Conservation (phyloP, 495 filamentous ascomycete genomes). For the Parmelia sp. region DNA sequence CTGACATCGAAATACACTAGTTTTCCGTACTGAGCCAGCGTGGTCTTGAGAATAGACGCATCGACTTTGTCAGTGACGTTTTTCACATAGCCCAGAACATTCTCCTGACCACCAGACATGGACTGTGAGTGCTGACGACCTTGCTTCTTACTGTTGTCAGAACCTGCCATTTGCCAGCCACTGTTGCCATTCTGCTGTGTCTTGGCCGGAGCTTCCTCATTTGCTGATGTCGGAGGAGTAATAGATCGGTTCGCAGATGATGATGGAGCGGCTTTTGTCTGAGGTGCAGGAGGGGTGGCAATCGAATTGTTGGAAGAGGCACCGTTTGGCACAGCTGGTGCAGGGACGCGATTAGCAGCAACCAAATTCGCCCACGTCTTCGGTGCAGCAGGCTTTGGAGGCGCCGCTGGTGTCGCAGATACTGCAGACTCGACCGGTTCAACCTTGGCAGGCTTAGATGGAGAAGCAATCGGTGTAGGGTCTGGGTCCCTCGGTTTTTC, state of each 20-base stretch:
- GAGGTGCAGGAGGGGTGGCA: constrained; percentile 36
- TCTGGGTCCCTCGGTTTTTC: constrained; percentile 51
- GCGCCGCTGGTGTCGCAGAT: constrained; percentile 30
- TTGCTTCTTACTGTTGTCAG: constrained; percentile 72
- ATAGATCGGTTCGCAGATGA: constrained; percentile 30
- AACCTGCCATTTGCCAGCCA: constrained; percentile 77
- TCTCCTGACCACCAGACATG: constrained; percentile 51
- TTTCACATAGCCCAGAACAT: constrained; percentile 80
- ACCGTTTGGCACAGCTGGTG: constrained; percentile 36
- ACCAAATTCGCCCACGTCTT: constrained; percentile 90
- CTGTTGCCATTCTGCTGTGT: constrained; percentile 41
- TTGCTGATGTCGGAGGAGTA: constrained; percentile 31
- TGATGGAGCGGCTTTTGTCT: constrained; percentile 39
- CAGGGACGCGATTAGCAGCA: constrained; percentile 43
- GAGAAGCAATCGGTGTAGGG: constrained; percentile 46
- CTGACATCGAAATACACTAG: constrained; percentile 83
- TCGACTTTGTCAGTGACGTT: constrained; percentile 84
- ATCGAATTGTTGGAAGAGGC: constrained; percentile 37
- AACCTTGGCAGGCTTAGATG: constrained; percentile 41
- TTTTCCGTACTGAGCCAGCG: constrained; percentile 67
- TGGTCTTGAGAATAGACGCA: constrained; percentile 56
- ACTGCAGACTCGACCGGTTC: constrained; percentile 48
- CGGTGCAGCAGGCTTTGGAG: constrained; percentile 42
- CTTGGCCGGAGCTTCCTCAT: constrained; percentile 42
- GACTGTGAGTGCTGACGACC: constrained; percentile 51